Base-by-base conservation (phyloP, 805 yeast species). In the Jamesozyma spencerorum region DNA sequence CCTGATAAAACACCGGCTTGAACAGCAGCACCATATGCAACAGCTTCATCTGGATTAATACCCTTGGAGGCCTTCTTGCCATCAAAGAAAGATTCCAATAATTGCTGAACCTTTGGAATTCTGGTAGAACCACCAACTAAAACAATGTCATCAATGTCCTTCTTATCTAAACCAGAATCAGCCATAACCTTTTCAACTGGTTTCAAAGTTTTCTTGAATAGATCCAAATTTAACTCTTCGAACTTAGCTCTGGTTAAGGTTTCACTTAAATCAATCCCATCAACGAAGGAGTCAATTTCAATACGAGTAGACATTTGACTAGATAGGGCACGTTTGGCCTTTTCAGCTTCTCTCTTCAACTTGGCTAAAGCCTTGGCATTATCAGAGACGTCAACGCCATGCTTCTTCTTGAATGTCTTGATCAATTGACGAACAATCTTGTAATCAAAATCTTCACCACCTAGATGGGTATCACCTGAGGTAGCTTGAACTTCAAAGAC, bases 21-120 rank as follows among this genome's bases (percentile, higher is more conserved):
- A 57, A 87, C 97, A 54, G 97, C 97, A 54, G 97, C 97, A 82
- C 97, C 97, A 75, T 87, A 87, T 62, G 97, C 97, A 69, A 87
- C 97, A 65, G 97, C 97, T 76, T 87, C 97, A 77, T 88, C 97
- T 59, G 97, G 97, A 82, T 88, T 88, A 70, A 88, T 88, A 45
- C 95, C 85, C 76, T 81, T 86, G 79, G 86, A 85, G 71, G 95
- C 95, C 73, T 88, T 95, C 75, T 88, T 90, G 69, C 97, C 97
- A 71, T 88, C 85, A 81, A 90, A 88, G 84, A 76, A 90, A 71
- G 88, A 97, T 57, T 95, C 84, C 44, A 88, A 95, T 60, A 88
- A 79, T 70, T 88, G 88, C 75, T 88, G 97, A 57, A 90, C 82
- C 77, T 85, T 88, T 76, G 97, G 97, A 75, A 88, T 88, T 83